Base-by-base conservation (phyloP, 2,329 filamentous ascomycete genomes). In the Pseudogymnoascus verrucosus region DNA sequence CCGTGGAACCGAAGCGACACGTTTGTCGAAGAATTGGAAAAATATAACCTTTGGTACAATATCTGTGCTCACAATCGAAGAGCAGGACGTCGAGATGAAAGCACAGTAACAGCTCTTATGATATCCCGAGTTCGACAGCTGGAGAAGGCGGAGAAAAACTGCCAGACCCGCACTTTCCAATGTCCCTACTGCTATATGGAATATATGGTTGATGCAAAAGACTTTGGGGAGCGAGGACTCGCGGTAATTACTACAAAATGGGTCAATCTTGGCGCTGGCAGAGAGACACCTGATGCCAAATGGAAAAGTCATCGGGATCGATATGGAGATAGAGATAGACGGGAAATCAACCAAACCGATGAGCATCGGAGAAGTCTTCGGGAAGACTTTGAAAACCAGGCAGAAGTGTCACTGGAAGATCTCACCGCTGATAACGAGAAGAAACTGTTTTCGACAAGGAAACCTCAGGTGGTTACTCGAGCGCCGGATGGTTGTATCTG, bases 361-460 rank as follows among this genome's bases (percentile, higher is more conserved):
- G 62, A 63, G 21, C n/a, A 42, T 40, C 59, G 4, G 26, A 63
- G 65, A 44, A 40, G 57, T 10, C 66, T 68, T 61, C 65, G 62
- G 54, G 26, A 37, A 64, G 57, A 34, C 44, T 68, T 67, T 39
- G 67, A 68, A 62, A 39, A 60, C 44, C 40, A 66, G 31, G 65
- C 57, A 26, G 51, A 63, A 59, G 2, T 64, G 62, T 64, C 61
- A 59, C 37, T 67, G n/a, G 62, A 66, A 61, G 64, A 66, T 40
- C 65, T 68, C 51, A 66, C 65, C 63, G 44, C 63, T 66, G 65
- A 66, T 44, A 68, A 68, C 39, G 62, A 64, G 36, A 21, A 40
- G 51, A 66, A 64, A 51, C 57, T 67, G 59, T 65, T 68, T 60
- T 64, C 66, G 39, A 65, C 31, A 42, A 64, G 65, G 40, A 54